Evolutionary conservation across 495 filamentous ascomycete genomes (phyloP).

Genomic region (Trichocladium uniseriatum): DNA sequence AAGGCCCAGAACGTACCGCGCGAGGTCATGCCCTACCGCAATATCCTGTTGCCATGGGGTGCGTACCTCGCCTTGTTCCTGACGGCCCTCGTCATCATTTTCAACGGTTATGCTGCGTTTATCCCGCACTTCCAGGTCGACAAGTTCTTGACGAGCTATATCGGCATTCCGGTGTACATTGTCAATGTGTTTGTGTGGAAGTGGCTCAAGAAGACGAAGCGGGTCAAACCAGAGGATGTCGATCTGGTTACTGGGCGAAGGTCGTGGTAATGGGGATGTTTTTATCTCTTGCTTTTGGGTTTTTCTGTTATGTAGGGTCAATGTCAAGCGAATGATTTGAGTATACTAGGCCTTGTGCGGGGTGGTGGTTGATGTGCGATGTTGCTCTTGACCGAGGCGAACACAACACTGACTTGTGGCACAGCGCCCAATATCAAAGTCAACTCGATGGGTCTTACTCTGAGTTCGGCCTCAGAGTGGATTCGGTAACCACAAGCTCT

Average conservation of each 20-base stretch:
- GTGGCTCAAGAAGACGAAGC: slow-evolving; percentile 26
- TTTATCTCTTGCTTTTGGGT: background rate
- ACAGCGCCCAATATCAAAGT: too few species aligned
- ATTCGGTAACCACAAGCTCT: too few species aligned
- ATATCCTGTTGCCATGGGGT: slow-evolving; percentile 59
- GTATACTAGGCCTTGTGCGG: too few species aligned
- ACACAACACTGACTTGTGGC: too few species aligned
- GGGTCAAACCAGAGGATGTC: slow-evolving; percentile 23
- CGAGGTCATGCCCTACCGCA: slow-evolving; percentile 57
- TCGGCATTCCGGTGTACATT: slow-evolving; percentile 73
- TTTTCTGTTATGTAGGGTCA: too few species aligned
- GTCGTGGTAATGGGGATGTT: background rate
- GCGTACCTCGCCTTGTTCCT: slow-evolving; percentile 59
- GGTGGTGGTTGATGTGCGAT: too few species aligned
- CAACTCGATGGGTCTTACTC: too few species aligned
- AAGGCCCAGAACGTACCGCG: slow-evolving; percentile 61
- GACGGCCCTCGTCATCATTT: slow-evolving; percentile 69
- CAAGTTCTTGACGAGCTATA: slow-evolving; percentile 73
- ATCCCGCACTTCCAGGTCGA: slow-evolving; percentile 55
- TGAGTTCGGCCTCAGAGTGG: too few species aligned
- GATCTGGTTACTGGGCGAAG: slow-evolving; percentile 25
- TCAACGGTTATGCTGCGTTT: slow-evolving; percentile 54
- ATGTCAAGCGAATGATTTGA: too few species aligned
- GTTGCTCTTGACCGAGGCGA: too few species aligned
- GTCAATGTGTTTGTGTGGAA: slow-evolving; percentile 34